Conservation (phyloP, 2,329 filamentous ascomycete species). For the Tolypocladium ophioglossoides region DNA sequence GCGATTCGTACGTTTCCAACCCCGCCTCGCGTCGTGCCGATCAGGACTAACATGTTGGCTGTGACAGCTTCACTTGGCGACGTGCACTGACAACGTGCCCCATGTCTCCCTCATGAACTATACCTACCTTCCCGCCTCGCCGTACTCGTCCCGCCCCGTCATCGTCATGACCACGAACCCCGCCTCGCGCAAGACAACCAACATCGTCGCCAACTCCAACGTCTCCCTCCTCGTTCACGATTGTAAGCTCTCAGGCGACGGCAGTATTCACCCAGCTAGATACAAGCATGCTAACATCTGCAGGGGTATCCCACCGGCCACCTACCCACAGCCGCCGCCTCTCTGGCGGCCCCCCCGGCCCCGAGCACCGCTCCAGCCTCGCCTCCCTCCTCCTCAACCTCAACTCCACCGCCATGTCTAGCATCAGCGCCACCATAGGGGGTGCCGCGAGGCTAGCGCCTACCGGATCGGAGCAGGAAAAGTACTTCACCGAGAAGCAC, state of each 20-base stretch:
- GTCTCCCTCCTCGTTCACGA: slow-evolving; percentile 96
- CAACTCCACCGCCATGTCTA: slow-evolving; percentile 78
- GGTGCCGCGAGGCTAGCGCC: slow-evolving; percentile 70
- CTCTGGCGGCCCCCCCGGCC: slow-evolving; percentile 52
- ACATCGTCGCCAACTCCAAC: slow-evolving; percentile 72
- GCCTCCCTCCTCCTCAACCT: slow-evolving; percentile 79
- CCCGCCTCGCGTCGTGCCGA: slow-evolving; percentile 4
- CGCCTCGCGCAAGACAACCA: slow-evolving; percentile 67
- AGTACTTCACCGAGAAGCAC: slow-evolving; percentile 73
- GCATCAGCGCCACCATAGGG: slow-evolving; percentile 88
- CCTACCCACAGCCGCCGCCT: slow-evolving; percentile 55
- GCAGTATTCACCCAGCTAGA: neutral
- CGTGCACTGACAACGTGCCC: slow-evolving; percentile 70
- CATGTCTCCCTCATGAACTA: slow-evolving; percentile 99
- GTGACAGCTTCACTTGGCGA: slow-evolving; percentile 82
- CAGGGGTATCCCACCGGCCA: slow-evolving; percentile 82
- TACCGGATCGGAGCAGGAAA: slow-evolving; percentile 68
- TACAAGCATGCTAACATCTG: neutral
- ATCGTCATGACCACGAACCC: slow-evolving; percentile 92
- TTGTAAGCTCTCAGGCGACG: slow-evolving; percentile 33
- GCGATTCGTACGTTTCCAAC: slow-evolving; percentile 60
- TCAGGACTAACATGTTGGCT: neutral
- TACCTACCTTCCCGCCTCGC: slow-evolving; percentile 80
- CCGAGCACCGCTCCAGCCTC: slow-evolving; percentile 59
- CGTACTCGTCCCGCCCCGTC: slow-evolving; percentile 58